A percentile compares a stretch with the other conserved stretches of the same genome.
Evolutionary conservation across 108 stramenopile species (phyloP).

Genomic region (Schizochytrium sp.): DNA sequence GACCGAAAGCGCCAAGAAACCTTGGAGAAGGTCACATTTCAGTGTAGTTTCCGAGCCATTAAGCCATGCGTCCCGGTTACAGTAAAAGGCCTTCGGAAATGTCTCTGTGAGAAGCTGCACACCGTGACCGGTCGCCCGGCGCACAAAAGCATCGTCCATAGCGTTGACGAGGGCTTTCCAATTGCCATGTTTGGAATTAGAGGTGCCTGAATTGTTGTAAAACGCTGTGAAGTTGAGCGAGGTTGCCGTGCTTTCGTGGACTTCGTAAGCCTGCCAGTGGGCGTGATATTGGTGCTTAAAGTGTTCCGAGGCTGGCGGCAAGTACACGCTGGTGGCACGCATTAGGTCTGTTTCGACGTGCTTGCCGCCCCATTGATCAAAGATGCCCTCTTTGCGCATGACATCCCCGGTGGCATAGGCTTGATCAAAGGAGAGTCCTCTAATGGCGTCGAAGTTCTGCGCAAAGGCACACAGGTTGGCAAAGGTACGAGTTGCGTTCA

Average conservation of each 20-base stretch:
- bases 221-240: background rate
- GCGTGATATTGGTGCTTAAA: background rate
- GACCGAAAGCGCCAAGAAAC: background rate
- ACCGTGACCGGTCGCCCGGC: background rate
- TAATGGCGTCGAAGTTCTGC: background rate
- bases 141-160: background rate
- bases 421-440: background rate
- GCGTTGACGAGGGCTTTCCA: background rate
- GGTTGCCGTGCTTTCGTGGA: background rate
- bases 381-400: background rate
- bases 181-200: background rate
- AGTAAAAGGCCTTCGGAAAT: background rate
- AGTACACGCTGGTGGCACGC: background rate
- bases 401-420: background rate
- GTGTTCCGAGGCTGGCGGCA: background rate
- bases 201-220: conserved; percentile 1
- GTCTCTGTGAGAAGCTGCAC: background rate
- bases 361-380: background rate
- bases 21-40: background rate
- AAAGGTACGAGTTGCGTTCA: background rate
- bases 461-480: background rate
- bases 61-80: conserved; percentile 10
- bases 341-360: background rate
- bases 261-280: background rate
- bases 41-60: background rate